These are phyloP conservation scores for Nitzschia inconspicua DNA, from an alignment of 108 stramenopile genomes.

Conservation along the genomic window DNA sequence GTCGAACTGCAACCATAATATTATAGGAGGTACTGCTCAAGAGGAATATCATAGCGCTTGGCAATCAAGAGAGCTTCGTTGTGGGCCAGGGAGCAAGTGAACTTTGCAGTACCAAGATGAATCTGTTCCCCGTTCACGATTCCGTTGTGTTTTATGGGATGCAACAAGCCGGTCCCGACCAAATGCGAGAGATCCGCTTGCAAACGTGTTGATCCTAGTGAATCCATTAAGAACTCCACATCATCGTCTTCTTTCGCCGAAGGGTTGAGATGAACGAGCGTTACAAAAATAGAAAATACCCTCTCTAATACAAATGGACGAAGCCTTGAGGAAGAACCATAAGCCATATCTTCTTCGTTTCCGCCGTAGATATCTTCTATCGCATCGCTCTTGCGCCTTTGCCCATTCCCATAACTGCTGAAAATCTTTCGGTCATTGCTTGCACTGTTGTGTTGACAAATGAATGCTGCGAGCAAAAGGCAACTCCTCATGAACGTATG, in stretches of 20 bases:
- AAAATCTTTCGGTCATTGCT: constrained; percentile 58
- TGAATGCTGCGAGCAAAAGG: constrained; percentile 59
- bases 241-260: neutral
- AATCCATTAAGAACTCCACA: constrained; percentile 8
- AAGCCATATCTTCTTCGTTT: constrained; percentile 36
- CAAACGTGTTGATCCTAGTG: constrained; percentile 14
- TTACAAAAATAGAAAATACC: constrained; percentile 62
- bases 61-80: constrained; percentile 19
- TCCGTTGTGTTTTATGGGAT: constrained; percentile 8
- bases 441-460: constrained; percentile 68
- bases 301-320: constrained; percentile 62
- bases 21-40: constrained; percentile 27
- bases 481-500: constrained; percentile 52
- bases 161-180: constrained; percentile 20
- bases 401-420: constrained; percentile 52
- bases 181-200: constrained; percentile 14
- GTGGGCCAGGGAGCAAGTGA: constrained; percentile 25
- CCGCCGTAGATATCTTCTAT: constrained; percentile 7
- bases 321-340: constrained; percentile 38
- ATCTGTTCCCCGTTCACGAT: constrained; percentile 1
- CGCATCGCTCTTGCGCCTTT: constrained; percentile 22
- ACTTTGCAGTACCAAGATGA: constrained; percentile 1
- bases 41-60: constrained; percentile 12
- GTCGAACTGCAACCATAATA: no score
- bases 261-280: constrained; percentile 46